A percentile compares a stretch with the other conserved stretches of the same genome.
Evolutionary conservation across 2,329 filamentous ascomycete species (phyloP).

Genomic region (Xylaria sp.): DNA sequence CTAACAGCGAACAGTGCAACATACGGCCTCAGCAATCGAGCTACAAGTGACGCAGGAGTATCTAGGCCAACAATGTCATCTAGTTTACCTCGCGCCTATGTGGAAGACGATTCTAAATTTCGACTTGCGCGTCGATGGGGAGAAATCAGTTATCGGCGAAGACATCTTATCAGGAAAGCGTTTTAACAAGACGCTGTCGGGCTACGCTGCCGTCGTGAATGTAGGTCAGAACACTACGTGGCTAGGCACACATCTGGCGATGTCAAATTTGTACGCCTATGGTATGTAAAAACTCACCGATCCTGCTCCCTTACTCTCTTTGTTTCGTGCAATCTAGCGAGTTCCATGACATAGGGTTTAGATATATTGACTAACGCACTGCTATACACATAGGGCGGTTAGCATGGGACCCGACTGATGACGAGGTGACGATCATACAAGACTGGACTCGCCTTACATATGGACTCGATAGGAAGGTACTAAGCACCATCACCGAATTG

Average conservation of each 20-base stretch:
- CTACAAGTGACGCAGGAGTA: slow-evolving; percentile 76
- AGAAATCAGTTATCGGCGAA: slow-evolving; percentile 62
- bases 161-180: slow-evolving; percentile 70
- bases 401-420: slow-evolving; percentile 69
- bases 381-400: slow-evolving; percentile 50
- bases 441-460: slow-evolving; percentile 78
- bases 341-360: neutral
- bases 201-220: slow-evolving; percentile 74
- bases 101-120: slow-evolving; percentile 76
- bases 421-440: slow-evolving; percentile 62
- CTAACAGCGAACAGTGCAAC: slow-evolving; percentile 42
- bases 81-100: slow-evolving; percentile 73
- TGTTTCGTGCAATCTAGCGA: neutral
- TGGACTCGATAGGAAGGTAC: slow-evolving; percentile 61
- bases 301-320: neutral
- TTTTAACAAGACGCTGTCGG: slow-evolving; percentile 66
- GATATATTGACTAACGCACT: neutral
- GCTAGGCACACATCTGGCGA: slow-evolving; percentile 74
- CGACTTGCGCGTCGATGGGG: slow-evolving; percentile 69
- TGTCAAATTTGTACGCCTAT: slow-evolving; percentile 78
- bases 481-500: slow-evolving; percentile 68
- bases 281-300: slow-evolving; percentile 45
- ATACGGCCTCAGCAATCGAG: slow-evolving; percentile 67
- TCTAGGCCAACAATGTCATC: slow-evolving; percentile 74
- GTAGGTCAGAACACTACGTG: slow-evolving; percentile 73